Base-by-base conservation (phyloP, 768 basidiomycete species). In the Macrocybe gigantea region DNA sequence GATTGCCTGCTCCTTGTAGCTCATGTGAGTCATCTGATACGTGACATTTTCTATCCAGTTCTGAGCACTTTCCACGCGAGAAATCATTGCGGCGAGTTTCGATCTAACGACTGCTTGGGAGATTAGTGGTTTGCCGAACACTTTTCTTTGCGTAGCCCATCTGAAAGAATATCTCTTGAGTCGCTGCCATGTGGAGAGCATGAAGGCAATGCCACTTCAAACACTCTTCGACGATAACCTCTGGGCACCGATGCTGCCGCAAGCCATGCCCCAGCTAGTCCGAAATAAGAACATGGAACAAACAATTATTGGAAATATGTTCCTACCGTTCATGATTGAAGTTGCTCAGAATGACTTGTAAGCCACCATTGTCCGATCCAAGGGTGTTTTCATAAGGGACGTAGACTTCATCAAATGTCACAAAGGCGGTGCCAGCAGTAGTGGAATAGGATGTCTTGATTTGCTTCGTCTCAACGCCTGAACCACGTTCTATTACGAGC, bases 311-410 rank as follows among this genome's bases (percentile, higher is more conserved):
- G 9, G 1, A 47, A 14, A 88, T 90, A 32, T 22, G 22, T 22
- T 87, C 86, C 85, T 84, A 93, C 57, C 87, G 83, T 63, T 93
- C 92, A 64, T 93, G 91, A 63, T 94, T 95, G 70, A 94, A 95
- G 68, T 94, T 96, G 51, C 86, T 70, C 33, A 54, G 40, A 39
- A 57, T 50, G 29, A 57, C 54, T 44, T 49, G 52, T 11, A 57
- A 41, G 7, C 85, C 85, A 41, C 74, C 77, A 44, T 81, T 77
- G 50, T 80, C 82, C 0, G 72, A 69, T 1, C 85, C 85, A 15
- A 88, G 69, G 34, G 79, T 80, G 64, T 87, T 81, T 61, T 77
- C 83, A 7, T 79, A 74, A 7, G 85, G 84, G 0, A 86, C 83
- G 56, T 75, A 74, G 38, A 79, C 82, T 44, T 80, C 72, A 44